These are phyloP conservation scores for Thalassiosira oceanica DNA, from an alignment of 352 stramenopile species.

Conservation along the genomic window DNA sequence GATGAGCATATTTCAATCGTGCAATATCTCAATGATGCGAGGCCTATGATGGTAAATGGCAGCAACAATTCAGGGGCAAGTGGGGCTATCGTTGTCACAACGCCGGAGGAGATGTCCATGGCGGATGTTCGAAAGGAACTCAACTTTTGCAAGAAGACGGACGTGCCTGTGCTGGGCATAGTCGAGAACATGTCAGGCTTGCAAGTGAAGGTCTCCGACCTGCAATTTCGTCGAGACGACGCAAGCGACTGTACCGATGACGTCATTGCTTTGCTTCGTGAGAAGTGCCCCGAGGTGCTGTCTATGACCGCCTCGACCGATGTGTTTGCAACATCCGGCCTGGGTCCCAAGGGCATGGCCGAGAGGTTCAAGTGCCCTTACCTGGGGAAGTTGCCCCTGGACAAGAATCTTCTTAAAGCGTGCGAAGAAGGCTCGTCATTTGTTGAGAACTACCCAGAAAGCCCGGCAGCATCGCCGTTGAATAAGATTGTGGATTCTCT, in stretches of 20 bases:
- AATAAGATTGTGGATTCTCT: conserved; percentile 65
- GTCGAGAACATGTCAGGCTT: conserved; percentile 99
- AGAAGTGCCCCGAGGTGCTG: conserved; percentile 77
- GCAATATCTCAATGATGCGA: conserved; percentile 97
- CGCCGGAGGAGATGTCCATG: conserved; percentile 98
- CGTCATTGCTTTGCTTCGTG: conserved; percentile 55
- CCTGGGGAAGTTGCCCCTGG: conserved; percentile 93
- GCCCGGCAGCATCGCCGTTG: conserved; percentile 49
- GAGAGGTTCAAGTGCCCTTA: conserved; percentile 94
- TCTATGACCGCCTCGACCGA: conserved; percentile 82
- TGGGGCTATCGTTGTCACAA: conserved; percentile 98
- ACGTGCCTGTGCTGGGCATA: conserved; percentile 87
- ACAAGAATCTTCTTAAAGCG: conserved; percentile 93
- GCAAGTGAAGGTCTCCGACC: conserved; percentile 80
- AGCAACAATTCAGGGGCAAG: conserved; percentile 18
- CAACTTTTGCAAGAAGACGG: conserved; percentile 99
- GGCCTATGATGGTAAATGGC: conserved; percentile 71
- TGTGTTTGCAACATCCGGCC: conserved; percentile 87
- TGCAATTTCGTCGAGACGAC: conserved; percentile 57
- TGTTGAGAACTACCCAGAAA: conserved; percentile 77
- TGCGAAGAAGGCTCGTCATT: conserved; percentile 95
- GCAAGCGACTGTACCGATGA: conserved; percentile 61
- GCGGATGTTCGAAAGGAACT: conserved; percentile 99
- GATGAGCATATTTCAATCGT: conserved; percentile 99
- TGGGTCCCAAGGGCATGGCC: conserved; percentile 92